Percentiles rank a stretch among this genome's conserved stretches.
Conservation (phyloP, 805 yeast genomes). For the Saccharomycodes ludwigii region DNA sequence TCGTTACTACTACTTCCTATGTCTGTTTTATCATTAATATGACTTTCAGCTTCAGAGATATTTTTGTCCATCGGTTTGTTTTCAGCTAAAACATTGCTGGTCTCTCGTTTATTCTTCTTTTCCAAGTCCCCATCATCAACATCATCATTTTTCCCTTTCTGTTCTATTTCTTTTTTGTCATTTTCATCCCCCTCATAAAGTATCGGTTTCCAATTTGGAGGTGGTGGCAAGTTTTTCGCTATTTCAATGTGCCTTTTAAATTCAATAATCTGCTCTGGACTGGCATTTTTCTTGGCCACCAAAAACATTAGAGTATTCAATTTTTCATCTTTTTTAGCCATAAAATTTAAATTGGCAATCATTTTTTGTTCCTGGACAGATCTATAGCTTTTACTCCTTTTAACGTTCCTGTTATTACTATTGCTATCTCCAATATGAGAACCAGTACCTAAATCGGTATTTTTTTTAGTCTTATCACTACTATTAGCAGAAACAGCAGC, state of each 20-base stretch:
- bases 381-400: neutral
- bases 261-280: constrained; percentile 54
- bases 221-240: constrained; percentile 62
- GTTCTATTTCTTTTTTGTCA: constrained; percentile 4
- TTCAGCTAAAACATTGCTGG: constrained; percentile 5
- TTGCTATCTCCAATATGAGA: too few species aligned
- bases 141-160: constrained; percentile 8
- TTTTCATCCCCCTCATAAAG: constrained; percentile 9
- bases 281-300: constrained; percentile 77
- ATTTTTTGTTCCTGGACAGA: constrained; percentile 63
- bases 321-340: constrained; percentile 63
- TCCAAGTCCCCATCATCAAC: constrained; percentile 10
- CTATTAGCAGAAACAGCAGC: too few species aligned
- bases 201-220: constrained; percentile 27
- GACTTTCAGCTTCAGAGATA: constrained; percentile 12
- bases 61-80: constrained; percentile 4
- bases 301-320: constrained; percentile 64
- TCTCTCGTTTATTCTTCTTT: constrained; percentile 8
- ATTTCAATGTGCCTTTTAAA: constrained; percentile 73
- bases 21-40: constrained; percentile 8
- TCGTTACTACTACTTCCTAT: constrained; percentile 4
- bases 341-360: constrained; percentile 72
- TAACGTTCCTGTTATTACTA: too few species aligned
- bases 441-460: too few species aligned
- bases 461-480: too few species aligned